phyloP scores from a whole-genome alignment of 306 rosid genomes.

The Gynostemma pentaphyllum region DNA sequence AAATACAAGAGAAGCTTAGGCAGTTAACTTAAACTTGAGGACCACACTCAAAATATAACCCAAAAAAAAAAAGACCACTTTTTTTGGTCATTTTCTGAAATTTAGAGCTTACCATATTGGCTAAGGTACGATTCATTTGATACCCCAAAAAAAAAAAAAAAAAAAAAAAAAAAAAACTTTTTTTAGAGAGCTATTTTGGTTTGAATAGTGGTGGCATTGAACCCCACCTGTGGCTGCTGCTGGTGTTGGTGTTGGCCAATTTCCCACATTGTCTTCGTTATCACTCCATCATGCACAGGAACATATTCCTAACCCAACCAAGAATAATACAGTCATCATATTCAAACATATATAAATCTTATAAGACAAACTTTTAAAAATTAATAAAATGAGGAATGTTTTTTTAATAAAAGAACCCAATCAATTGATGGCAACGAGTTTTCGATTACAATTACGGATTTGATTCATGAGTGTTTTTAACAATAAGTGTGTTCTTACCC shows the following conservation, averaged over 20 bases:
- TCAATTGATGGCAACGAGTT: no score
- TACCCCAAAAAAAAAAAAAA: conserved; percentile 15
- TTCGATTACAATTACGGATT: no score
- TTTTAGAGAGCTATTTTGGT: conserved; percentile 30
- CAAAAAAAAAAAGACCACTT: background rate
- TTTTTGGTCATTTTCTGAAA: background rate
- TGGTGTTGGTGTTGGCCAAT: conserved; percentile 22
- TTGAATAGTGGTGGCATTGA: conserved; percentile 33
- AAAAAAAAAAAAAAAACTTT: background rate
- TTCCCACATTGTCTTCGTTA: conserved; percentile 40
- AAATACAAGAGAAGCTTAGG: background rate
- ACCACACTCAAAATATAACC: background rate
- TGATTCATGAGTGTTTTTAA: no score
- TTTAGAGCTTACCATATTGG: conserved; percentile 15
- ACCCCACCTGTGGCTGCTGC: conserved; percentile 30
- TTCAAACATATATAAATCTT: conserved; percentile 6
- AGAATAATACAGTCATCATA: conserved; percentile 6
- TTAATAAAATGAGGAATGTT: no score
- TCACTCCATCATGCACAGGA: conserved; percentile 43
- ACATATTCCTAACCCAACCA: conserved; percentile 34
- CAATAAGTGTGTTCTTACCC: no score
- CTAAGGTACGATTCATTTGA: conserved; percentile 24
- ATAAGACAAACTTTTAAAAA: no score
- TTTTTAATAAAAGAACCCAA: no score
- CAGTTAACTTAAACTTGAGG: background rate